A percentile compares a stretch with the other conserved stretches of the same genome.
Evolutionary conservation across 331 rosid species (phyloP).

Genomic region (Cydonia oblonga): DNA sequence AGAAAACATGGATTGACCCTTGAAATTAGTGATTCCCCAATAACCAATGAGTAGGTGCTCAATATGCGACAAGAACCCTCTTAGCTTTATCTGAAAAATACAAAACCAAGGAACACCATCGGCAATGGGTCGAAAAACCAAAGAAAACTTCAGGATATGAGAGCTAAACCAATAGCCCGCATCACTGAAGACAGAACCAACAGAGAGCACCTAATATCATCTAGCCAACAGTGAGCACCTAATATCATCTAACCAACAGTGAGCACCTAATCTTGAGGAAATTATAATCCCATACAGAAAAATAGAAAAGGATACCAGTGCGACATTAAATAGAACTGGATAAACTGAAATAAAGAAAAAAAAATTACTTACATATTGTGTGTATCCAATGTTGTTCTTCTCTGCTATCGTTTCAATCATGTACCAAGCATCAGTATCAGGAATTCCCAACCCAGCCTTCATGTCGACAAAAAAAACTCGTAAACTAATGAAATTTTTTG

Average conservation of each 20-base stretch:
- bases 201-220: background rate
- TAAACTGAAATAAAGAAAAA: background rate
- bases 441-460: conserved; percentile 96
- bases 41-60: conserved; percentile 70
- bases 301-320: conserved; percentile 7
- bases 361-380: conserved; percentile 66
- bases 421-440: conserved; percentile 89
- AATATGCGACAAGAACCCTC: conserved; percentile 84
- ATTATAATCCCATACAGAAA: background rate
- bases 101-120: conserved; percentile 13
- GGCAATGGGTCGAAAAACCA: conserved; percentile 6
- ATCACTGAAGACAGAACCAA: background rate
- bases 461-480: conserved; percentile 2
- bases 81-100: conserved; percentile 67
- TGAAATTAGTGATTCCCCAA: conserved; percentile 73
- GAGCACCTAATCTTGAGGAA: background rate
- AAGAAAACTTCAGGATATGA: background rate
- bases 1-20: conserved; percentile 50
- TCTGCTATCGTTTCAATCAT: conserved; percentile 89
- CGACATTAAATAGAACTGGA: background rate
- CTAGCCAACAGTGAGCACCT: background rate
- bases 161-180: background rate
- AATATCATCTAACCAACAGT: background rate
- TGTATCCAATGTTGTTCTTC: conserved; percentile 80
- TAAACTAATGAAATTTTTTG: conserved; percentile 11